Base-by-base conservation (phyloP, 2,329 filamentous ascomycete genomes). In the Aulographum hederae region DNA sequence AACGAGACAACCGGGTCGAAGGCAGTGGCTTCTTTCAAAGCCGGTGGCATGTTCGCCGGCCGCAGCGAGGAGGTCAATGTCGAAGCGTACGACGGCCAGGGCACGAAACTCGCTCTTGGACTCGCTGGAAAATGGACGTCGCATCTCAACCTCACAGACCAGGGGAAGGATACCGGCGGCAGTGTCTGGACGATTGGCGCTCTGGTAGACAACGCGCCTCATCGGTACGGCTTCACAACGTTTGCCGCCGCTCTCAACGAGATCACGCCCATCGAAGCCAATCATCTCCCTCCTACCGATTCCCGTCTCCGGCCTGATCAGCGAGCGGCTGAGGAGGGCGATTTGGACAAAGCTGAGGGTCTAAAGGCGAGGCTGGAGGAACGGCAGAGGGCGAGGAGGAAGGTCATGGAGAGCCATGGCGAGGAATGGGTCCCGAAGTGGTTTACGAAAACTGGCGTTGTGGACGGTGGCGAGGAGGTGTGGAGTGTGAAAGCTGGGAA, bases 41-140 rank as follows among this genome's bases (percentile, higher is more conserved):
- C 77, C 34, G 91, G 89, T 48, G 86, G 89, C 41, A 93, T 98
- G 81, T 98, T 95, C 57, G 85, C 86, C 19, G 89, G 89, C 11
- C 73, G 89, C 34, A 78, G 78, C 38, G 89, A 98, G 53, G 89
- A 98, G 38, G 79, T 95, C 6, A 64, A 68, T 21, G 76, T 86
- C 5, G 75, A 85, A 43, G 67, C 74, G 1, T 76, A 75, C 41
- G 73, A 76, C 35, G 54, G 65, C 1, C 64, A 76, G 34, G 82
- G 81, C 26, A 54, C 59, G 16, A 63, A 71, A 14, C 67, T 78
- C 0, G 67, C 78, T 1, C 60, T 76, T 8, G 73, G 78, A 12
- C 59, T 95, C 16, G 54, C 60, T 0, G 89, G 89, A 2, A 92
- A 78, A 33, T 98, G 89, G 89, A 94, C 85, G 0, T 61, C 63